Conservation (phyloP, 2,329 filamentous ascomycete species). For the Fusarium sp. region DNA sequence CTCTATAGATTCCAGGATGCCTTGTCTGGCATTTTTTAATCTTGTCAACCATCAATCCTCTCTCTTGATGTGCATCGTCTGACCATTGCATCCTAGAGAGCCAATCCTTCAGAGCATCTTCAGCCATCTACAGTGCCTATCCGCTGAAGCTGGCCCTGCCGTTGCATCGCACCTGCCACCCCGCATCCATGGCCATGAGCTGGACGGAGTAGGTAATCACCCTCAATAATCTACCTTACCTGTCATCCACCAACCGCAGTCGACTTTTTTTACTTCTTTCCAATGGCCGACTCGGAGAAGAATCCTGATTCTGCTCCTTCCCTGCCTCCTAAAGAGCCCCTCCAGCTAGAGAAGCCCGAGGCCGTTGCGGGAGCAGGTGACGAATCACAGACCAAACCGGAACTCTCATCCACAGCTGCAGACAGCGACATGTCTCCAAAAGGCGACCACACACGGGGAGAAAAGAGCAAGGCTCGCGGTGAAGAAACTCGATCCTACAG, state of each 20-base stretch:
- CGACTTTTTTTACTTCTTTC: neutral
- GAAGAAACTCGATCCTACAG: slow-evolving; percentile 32
- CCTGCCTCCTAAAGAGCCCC: slow-evolving; percentile 30
- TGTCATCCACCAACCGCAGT: neutral
- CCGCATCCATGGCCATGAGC: neutral
- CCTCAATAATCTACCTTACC: neutral
- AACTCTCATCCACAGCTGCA: neutral
- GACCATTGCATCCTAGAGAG: neutral
- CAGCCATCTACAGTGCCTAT: neutral
- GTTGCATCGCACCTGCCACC: slow-evolving; percentile 1
- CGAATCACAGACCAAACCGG: neutral
- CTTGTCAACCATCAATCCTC: neutral
- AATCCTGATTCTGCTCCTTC: slow-evolving; percentile 17
- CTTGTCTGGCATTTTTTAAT: slow-evolving; percentile 10
- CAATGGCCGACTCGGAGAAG: slow-evolving; percentile 27
- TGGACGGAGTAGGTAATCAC: neutral
- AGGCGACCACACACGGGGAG: slow-evolving; percentile 15
- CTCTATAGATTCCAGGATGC: slow-evolving; percentile 5
- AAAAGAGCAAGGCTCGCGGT: slow-evolving; percentile 19
- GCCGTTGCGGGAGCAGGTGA: neutral
- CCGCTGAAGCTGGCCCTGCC: neutral
- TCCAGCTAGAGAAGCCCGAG: slow-evolving; percentile 1
- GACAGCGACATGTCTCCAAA: slow-evolving; percentile 25
- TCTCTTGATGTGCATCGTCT: neutral
- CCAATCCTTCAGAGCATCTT: neutral